These are phyloP conservation scores for Talaromyces sp. DNA, from an alignment of 2,329 filamentous ascomycete genomes.

Conservation along the genomic window DNA sequence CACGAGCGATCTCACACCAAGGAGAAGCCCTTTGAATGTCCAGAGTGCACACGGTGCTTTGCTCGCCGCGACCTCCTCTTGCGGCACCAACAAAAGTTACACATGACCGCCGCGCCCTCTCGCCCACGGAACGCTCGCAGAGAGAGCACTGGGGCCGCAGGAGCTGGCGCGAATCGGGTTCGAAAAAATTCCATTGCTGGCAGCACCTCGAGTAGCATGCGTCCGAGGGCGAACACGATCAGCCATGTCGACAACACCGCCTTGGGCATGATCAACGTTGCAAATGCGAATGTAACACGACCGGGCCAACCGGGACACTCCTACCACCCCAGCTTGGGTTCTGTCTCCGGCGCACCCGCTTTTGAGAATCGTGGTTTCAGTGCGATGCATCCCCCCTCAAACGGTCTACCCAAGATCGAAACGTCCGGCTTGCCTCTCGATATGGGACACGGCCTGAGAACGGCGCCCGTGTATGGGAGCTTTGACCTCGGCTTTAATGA, in stretches of 20 bases:
- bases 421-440: slow-evolving; percentile 68
- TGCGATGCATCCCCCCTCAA: slow-evolving; percentile 45
- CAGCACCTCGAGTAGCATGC: slow-evolving; percentile 54
- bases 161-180: slow-evolving; percentile 63
- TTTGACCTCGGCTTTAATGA: slow-evolving; percentile 66
- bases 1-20: slow-evolving; percentile 98
- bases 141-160: slow-evolving; percentile 74
- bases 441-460: slow-evolving; percentile 63
- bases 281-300: slow-evolving; percentile 21
- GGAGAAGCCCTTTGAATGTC: slow-evolving; percentile 97
- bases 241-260: slow-evolving; percentile 79
- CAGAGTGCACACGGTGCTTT: slow-evolving; percentile 90
- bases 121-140: slow-evolving; percentile 75
- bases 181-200: slow-evolving; percentile 83
- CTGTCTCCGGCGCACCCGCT: slow-evolving; percentile 49
- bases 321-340: slow-evolving; percentile 69
- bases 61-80: slow-evolving; percentile 85
- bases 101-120: slow-evolving; percentile 84
- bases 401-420: slow-evolving; percentile 75
- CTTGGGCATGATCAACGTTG: slow-evolving; percentile 55
- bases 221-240: slow-evolving; percentile 91
- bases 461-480: slow-evolving; percentile 67
- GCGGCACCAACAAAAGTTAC: slow-evolving; percentile 96
- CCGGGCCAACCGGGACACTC: slow-evolving; percentile 44
- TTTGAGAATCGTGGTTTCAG: slow-evolving; percentile 66